phyloP scores from a whole-genome alignment of 768 basidiomycete species.

The Termitomyces titanicus region DNA sequence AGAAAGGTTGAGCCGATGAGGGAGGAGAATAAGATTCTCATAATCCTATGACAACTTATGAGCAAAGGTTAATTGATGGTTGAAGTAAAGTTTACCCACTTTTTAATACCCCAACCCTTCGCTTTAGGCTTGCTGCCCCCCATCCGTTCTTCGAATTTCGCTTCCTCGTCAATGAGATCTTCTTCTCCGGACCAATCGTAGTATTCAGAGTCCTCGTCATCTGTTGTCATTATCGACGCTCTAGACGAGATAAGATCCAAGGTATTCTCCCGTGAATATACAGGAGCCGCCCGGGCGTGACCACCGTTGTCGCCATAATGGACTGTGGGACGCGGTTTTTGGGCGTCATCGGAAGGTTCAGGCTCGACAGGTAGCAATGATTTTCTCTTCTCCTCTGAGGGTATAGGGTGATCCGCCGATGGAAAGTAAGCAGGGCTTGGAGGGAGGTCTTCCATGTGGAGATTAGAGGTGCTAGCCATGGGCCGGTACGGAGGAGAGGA shows the following conservation, averaged over 20 bases:
- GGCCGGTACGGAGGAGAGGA: constrained; percentile 37
- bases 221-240: constrained; percentile 43
- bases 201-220: constrained; percentile 58
- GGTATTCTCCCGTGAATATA: constrained; percentile 27
- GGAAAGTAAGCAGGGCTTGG: constrained; percentile 26
- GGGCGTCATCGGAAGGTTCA: constrained; percentile 13
- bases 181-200: constrained; percentile 82
- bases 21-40: constrained; percentile 65
- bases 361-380: constrained; percentile 20
- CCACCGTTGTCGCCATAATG: constrained; percentile 48
- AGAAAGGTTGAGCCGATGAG: constrained; percentile 70
- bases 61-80: not conserved
- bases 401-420: constrained; percentile 14
- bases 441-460: constrained; percentile 19
- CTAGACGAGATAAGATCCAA: constrained; percentile 25
- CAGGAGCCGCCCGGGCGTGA: constrained; percentile 21
- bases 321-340: constrained; percentile 35
- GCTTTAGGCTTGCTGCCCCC: constrained; percentile 41
- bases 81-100: constrained; percentile 30
- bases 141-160: constrained; percentile 60
- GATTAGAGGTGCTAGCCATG: constrained; percentile 29
- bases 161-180: constrained; percentile 67
- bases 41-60: constrained; percentile 35
- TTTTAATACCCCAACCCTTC: constrained; percentile 48
- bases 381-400: constrained; percentile 15